Base-by-base conservation (phyloP, 2,329 filamentous ascomycete species). In the Aspergillus jensenii region DNA sequence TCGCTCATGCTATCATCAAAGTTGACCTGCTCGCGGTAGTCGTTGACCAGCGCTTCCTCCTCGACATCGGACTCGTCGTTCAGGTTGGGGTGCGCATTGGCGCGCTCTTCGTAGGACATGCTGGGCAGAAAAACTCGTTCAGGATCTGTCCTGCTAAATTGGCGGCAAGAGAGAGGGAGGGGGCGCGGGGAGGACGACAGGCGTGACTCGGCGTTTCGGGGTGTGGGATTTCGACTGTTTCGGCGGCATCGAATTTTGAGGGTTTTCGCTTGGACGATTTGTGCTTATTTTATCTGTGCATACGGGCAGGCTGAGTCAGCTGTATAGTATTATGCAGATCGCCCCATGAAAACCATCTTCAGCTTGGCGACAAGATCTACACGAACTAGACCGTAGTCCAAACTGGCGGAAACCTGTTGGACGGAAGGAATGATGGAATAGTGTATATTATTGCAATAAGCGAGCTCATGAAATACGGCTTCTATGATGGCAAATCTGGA, bases 1-100 rank as follows among this genome's bases (percentile, higher is more conserved):
- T 96, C 90, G 63, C 88, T 88, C 79, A 92, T 87, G 68, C 88
- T 87, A 74, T 93, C 92, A 71, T 96, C 91, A 72, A 93, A 97
- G 76, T 95, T 91, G 68, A 96, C 91, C 79, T 97, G 93, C 81
- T 97, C 91, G 75, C 88, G 89, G 85, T 97, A 97, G 80, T 98
- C 92, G 79, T 92, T 91, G 70, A 92, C 95, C 67, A 99, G 86
- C 69, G 90, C 90, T 81, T 98, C 95, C 84, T 98, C 93, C 81
- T 97, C 93, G 65, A 91, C 90, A 76, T 98, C 95, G 73, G 91
- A 96, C 75, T 96, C 92, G 77, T 93, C 90, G 69, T 87, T 87
- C 64, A 79, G 70, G 67, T 71, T 74, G 62, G 76, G 68, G 65
- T 69, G 75, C 71, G 69, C 71, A 64, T 72, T 78, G 65, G 67